Evolutionary conservation across 768 basidiomycete genomes (phyloP), one percentile per base, ranked within the genome.

Genomic region (Gymnopilus junonius): DNA sequence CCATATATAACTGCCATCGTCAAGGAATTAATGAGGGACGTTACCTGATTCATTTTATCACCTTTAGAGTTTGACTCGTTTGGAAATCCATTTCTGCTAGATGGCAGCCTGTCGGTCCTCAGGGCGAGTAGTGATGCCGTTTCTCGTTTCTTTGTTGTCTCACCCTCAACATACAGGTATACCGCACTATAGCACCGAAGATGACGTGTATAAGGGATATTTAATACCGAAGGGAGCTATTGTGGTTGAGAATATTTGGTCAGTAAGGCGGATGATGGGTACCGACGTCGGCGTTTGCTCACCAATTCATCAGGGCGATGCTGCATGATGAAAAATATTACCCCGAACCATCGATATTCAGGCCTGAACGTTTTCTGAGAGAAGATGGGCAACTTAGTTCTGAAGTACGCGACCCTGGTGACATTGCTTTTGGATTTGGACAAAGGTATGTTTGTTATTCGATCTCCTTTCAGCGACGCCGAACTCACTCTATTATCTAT

Each of bases 131-230:
- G 29, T 32, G n/a, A 8, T 35, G 15, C 11, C 29, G 20, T 17
- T 46, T 15, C 32, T 51, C 23, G 31, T 48, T 32, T 55, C 27
- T 34, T 1, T 25, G n/a, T 25, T 23, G 29, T 46, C 17, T 31
- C 23, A 21, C 37, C 37, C 7, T 27, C 5, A 45, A 20, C 63
- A 20, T 15, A 14, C 21, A 74, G 75, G 65, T 29, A 57, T 76
- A 6, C 69, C 68, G n/a, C 77, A 77, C 50, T 42, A 62, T 8
- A 58, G 65, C 10, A 67, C 63, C 6, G 64, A 71, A 42, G 77
- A 77, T 37, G 77, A 79, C 61, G 62, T 68, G 8, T 77, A 77
- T 60, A 65, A 76, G 1, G 77, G 77, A 0, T 77, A 76, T 61
- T 63, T 61, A 35, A 76, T 79, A 5, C 79, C 78, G 0, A 67